These are phyloP conservation scores for Gremmenia infestans DNA, from an alignment of 2,329 filamentous ascomycete genomes.

Conservation along the genomic window DNA sequence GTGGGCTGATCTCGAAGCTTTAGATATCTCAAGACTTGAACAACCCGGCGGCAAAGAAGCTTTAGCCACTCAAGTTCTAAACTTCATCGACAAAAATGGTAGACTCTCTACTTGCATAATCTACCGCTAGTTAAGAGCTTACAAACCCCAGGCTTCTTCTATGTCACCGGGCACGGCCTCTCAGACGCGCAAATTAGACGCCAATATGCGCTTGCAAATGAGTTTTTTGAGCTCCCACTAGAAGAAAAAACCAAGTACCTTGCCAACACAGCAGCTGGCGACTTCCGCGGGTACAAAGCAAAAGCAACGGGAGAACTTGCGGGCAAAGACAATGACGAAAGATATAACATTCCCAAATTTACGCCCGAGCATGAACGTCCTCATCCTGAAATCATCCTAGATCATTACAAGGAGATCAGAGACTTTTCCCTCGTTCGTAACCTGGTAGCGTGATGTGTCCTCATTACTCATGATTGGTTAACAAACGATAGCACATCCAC, in stretches of 20 bases:
- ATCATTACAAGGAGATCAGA: constrained; percentile 50
- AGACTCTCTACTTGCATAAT: not conserved
- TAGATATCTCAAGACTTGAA: constrained; percentile 45
- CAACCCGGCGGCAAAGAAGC: constrained; percentile 44
- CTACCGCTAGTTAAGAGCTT: not conserved
- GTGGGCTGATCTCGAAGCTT: constrained; percentile 2
- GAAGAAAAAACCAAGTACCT: constrained; percentile 55
- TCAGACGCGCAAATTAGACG: constrained; percentile 51
- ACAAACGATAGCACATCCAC: constrained; percentile 26
- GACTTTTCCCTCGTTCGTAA: constrained; percentile 34
- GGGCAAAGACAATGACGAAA: constrained; percentile 47
- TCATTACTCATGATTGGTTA: not conserved
- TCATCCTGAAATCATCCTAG: constrained; percentile 43
- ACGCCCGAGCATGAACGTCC: constrained; percentile 38
- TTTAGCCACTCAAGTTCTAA: constrained; percentile 44
- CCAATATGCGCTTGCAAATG: constrained; percentile 54
- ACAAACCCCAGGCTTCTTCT: constrained; percentile 43
- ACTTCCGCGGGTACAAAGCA: constrained; percentile 51
- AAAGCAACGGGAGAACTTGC: constrained; percentile 3
- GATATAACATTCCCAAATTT: constrained; percentile 56
- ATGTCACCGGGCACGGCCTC: constrained; percentile 55
- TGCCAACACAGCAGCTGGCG: constrained; percentile 40
- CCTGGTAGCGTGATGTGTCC: no score
- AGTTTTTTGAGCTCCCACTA: constrained; percentile 49
- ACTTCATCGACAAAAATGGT: constrained; percentile 44